Percentiles rank a stretch among this genome's conserved stretches.
Conservation (phyloP, 1,139 yeast species). For the Suhomyces guaymorum region DNA sequence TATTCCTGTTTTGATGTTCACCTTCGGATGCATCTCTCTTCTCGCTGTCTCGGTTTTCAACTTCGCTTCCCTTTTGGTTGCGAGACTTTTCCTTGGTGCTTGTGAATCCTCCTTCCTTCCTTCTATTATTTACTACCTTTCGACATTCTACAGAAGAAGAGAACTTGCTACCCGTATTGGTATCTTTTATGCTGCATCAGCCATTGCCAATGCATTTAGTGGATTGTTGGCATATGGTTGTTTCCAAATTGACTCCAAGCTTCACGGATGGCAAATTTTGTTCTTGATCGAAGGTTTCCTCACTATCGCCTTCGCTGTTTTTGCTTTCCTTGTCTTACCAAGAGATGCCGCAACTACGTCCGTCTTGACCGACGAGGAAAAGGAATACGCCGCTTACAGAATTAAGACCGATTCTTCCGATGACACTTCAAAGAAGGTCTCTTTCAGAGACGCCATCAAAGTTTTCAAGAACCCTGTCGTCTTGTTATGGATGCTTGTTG, state of each 20-base stretch:
- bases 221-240: conserved; percentile 23
- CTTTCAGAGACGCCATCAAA: conserved; percentile 28
- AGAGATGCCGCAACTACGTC: conserved; percentile 29
- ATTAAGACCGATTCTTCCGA: conserved; percentile 31
- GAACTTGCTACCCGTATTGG: conserved; percentile 24
- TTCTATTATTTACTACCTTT: conserved; percentile 23
- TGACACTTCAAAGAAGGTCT: conserved; percentile 20
- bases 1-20: conserved; percentile 23
- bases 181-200: conserved; percentile 24
- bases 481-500: conserved; percentile 36
- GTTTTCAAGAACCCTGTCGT: conserved; percentile 32
- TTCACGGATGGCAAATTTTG: conserved; percentile 28
- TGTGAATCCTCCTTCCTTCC: conserved; percentile 24
- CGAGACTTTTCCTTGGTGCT: conserved; percentile 25
- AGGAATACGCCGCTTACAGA: conserved; percentile 26
- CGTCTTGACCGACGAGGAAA: conserved; percentile 29
- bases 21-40: conserved; percentile 22
- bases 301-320: conserved; percentile 20
- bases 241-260: conserved; percentile 26
- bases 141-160: conserved; percentile 24
- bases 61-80: conserved; percentile 22
- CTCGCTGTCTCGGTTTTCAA: conserved; percentile 20
- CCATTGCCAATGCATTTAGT: conserved; percentile 25
- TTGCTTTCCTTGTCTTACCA: conserved; percentile 21
- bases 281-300: conserved; percentile 25